phyloP scores from a whole-genome alignment of 257 asterid species.

The Solanum medicagineum region DNA sequence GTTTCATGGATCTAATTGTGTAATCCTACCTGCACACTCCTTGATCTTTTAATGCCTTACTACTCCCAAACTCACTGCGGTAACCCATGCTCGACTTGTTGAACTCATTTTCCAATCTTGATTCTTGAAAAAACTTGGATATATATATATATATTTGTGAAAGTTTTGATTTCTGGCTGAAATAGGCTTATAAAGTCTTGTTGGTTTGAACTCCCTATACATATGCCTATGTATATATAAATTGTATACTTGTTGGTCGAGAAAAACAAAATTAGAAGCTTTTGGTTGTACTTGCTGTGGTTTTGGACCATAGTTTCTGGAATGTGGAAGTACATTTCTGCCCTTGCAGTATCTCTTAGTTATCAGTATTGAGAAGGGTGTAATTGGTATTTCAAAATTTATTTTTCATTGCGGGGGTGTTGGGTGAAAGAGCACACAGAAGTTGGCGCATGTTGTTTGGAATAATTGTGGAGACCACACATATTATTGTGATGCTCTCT shows the following conservation, averaged over 20 bases:
- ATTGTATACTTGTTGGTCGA: not conserved
- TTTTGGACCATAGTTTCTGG: not conserved
- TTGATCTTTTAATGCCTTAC: slow-evolving; percentile 17
- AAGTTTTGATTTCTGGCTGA: not conserved
- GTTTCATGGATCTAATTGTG: not conserved
- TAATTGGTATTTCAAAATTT: not conserved
- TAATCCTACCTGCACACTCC: slow-evolving; percentile 13
- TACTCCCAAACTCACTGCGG: slow-evolving; percentile 3
- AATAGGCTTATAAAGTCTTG: not conserved
- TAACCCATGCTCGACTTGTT: slow-evolving; percentile 12
- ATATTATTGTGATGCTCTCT: no score
- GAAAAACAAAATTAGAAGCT: not conserved
- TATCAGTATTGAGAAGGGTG: not conserved
- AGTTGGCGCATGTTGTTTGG: not conserved
- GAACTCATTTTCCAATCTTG: slow-evolving; percentile 8
- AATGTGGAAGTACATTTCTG: not conserved
- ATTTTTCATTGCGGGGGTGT: not conserved
- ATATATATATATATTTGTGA: not conserved
- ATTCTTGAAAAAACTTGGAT: not conserved
- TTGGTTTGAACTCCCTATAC: not conserved
- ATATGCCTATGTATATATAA: not conserved
- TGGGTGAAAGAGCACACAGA: not conserved
- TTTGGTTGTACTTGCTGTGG: not conserved
- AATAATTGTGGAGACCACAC: not conserved
- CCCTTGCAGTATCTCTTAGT: not conserved